Evolutionary conservation across 129 eudicot genomes (phyloP).

Genomic region (Deinandra increscens): DNA sequence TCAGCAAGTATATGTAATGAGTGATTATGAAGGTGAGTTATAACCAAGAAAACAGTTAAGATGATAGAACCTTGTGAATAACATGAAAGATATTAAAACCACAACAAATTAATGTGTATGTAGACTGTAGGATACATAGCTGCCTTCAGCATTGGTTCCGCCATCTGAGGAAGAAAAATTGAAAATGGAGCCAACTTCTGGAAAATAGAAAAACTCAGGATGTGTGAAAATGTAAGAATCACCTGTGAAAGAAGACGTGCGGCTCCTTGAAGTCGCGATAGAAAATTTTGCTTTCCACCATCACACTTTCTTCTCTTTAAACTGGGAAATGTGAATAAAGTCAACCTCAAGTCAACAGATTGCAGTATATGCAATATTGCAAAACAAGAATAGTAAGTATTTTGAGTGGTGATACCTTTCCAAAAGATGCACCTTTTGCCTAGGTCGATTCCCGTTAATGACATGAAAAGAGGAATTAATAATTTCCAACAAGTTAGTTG

Average conservation of each 20-base stretch:
- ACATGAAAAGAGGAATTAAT: constrained; percentile 56
- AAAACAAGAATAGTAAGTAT: not conserved
- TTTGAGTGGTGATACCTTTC: constrained; percentile 53
- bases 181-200: not conserved
- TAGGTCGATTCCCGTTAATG: constrained; percentile 57
- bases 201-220: not conserved
- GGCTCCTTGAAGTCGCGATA: constrained; percentile 71
- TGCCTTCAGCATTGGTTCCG: constrained; percentile 82
- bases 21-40: not conserved
- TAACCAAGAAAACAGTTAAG: not conserved
- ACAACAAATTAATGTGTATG: not conserved
- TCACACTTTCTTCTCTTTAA: constrained; percentile 62
- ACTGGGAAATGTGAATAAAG: constrained; percentile 30
- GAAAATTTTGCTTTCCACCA: constrained; percentile 49
- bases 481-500: constrained; percentile 56
- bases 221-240: not conserved
- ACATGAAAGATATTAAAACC: not conserved
- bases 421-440: constrained; percentile 68
- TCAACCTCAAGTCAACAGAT: not conserved
- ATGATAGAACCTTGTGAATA: not conserved
- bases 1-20: not conserved
- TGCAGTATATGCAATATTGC: not conserved
- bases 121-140: constrained; percentile 79
- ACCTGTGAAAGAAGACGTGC: constrained; percentile 80
- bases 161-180: constrained; percentile 57